Conservation (phyloP, 495 filamentous ascomycete genomes). For the Trichoderma reesei region DNA sequence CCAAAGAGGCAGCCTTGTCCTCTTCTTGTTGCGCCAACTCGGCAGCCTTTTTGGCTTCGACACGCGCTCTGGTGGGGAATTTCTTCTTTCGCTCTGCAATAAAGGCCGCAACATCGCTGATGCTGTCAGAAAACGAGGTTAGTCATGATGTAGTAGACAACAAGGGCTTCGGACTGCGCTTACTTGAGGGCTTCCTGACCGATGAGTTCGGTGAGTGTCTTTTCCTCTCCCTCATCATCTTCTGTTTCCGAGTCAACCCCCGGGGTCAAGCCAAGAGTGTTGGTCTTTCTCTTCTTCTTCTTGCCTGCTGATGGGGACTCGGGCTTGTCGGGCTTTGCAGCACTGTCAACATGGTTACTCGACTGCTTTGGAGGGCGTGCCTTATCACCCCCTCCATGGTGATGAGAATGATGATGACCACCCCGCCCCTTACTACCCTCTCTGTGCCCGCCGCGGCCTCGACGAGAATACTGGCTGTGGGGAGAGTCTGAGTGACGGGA, state of each 20-base stretch:
- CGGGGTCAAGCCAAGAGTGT: slow-evolving; percentile 72
- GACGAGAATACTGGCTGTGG: background rate
- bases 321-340: slow-evolving; percentile 23
- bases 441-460: slow-evolving; percentile 8
- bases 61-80: slow-evolving; percentile 63
- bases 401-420: background rate
- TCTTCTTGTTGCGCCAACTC: slow-evolving; percentile 20
- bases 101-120: slow-evolving; percentile 66
- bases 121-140: slow-evolving; percentile 32
- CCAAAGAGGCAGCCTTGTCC: slow-evolving; percentile 23
- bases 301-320: slow-evolving; percentile 37
- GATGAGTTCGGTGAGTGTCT: slow-evolving; percentile 56
- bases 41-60: slow-evolving; percentile 39
- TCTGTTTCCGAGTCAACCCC: slow-evolving; percentile 59
- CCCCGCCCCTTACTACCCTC: slow-evolving; percentile 3
- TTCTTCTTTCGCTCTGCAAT: slow-evolving; percentile 68
- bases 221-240: slow-evolving; percentile 64
- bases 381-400: background rate
- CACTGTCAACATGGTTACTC: slow-evolving; percentile 28
- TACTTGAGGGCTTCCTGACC: slow-evolving; percentile 40
- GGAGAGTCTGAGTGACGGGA: slow-evolving; percentile 1
- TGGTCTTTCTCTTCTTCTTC: slow-evolving; percentile 71
- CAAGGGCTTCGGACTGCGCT: background rate
- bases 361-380: slow-evolving; percentile 2
- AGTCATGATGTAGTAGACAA: background rate